Evolutionary conservation across 306 rosid genomes (phyloP), one percentile per base, ranked within the genome.

Genomic region (Acacia confusa): DNA sequence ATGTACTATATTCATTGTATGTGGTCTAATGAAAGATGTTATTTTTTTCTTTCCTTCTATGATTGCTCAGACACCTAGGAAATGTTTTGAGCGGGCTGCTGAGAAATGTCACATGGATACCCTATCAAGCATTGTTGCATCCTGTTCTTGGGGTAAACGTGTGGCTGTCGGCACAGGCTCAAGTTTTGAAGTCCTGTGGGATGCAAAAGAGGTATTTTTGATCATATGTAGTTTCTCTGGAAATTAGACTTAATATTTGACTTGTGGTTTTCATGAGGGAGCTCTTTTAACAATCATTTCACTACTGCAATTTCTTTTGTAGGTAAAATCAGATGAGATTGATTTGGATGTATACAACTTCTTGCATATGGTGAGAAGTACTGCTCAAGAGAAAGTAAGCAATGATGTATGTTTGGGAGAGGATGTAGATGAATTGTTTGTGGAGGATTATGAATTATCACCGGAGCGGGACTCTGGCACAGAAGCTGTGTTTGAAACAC

Each of bases 91-190:
- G 79, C 86, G 87, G 79, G 98, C 99, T 73, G 96, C 99, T 41
- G 97, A 92, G 82, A 95, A 95, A 83, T 81, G 97, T 60, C 97
- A 95, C 70, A 70, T 80, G 61, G 99, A 95, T 78, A 79, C 97
- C 30, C 80, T 95, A 67, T 86, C 93, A 25, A 95, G 99, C 84
- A 82, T 95, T 17, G 98, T 95, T 81, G 98, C 92, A 15, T 92
- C 99, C 45, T 95, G 99, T 87, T 92, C 99, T 2, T 95, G 99
- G 99, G 99, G 98, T 50, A 95, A 89, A 77, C 92, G 81, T 57
- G 97, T 95, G 48, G 96, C 96, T 7, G 97, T 93, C 78, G 99
- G 99, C 55, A 95, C 99, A 20, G 99, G 99, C 58, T 89, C 99
- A 60, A 89, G 85, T 50, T 95, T 95, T 84, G 99, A 95, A 43